Evolutionary conservation across 306 rosid genomes (phyloP).

Genomic region (Ormosia semicastrata): DNA sequence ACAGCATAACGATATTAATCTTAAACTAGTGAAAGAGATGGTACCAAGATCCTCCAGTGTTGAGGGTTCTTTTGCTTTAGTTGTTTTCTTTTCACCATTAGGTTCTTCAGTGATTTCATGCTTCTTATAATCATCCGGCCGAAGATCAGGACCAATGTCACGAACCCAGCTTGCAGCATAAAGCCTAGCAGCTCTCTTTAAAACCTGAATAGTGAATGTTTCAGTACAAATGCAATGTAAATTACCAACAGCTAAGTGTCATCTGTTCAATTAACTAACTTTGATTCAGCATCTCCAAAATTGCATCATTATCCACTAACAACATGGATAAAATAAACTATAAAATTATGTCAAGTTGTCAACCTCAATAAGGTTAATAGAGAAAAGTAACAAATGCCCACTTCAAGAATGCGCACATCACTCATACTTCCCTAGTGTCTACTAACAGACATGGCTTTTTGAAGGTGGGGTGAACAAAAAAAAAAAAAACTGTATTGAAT

Average conservation of each 20-base stretch:
- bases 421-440: not conserved
- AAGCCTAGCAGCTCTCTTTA: conserved; percentile 81
- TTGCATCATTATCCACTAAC: not conserved
- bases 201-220: conserved; percentile 46
- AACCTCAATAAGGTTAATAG: not conserved
- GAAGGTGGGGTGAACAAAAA: not conserved
- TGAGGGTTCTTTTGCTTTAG: conserved; percentile 65
- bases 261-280: not conserved
- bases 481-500: not conserved
- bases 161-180: conserved; percentile 91
- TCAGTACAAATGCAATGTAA: not conserved
- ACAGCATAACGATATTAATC: not conserved
- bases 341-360: not conserved
- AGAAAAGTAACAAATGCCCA: not conserved
- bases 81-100: conserved; percentile 37
- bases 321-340: not conserved
- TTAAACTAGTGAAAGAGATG: conserved; percentile 5
- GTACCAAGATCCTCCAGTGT: conserved; percentile 89
- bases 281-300: not conserved
- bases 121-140: conserved; percentile 79
- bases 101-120: conserved; percentile 44
- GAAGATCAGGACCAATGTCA: conserved; percentile 92
- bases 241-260: not conserved
- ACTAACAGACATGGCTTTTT: not conserved
- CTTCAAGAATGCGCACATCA: not conserved